Base-by-base conservation (phyloP, 2,329 filamentous ascomycete species). In the Aulographum hederae region DNA sequence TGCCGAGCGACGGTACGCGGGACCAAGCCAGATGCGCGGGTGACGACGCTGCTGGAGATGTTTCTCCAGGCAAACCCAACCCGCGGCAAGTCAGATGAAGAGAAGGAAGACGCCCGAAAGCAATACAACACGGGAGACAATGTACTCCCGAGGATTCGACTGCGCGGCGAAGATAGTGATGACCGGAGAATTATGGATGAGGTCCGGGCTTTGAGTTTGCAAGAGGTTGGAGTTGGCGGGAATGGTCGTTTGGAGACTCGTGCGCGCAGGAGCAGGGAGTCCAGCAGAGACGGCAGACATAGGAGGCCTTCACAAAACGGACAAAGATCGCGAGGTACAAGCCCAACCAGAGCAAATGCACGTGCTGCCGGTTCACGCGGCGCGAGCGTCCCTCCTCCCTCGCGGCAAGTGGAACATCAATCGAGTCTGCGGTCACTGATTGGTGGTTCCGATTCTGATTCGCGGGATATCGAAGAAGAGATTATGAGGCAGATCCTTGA, bases 1-100 rank as follows among this genome's bases (percentile, higher is more conserved):
- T 98, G 89, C 57, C 80, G 89, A 41, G 80, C 84, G 28, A 57
- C 66, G 10, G 86, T 98, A 37, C 75, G 85, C 39, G 80, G 78
- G 44, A 93, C 86, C 27, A 73, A 75, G 48, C 82, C 82, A 46
- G 91, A 95, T 67, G 81, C 89, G 35, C 84, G 78, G 16, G 78
- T 94, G 32, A 85, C 76, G 6, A 92, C 84, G 2, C 61, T 95
- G 28, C 60, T 98, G 37, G 86, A 95, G 34, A 86, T 93, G 68
- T 84, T 80, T 43, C 57, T 94, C 21, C 64, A 72, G 17, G 73
- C 78, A 28, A 81, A 92, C 46, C 86, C 89, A 2, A 69, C 71
- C 13, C 77, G 78, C 42, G 73, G 61, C 17, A 79, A 75, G 46
- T 63, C 70, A 0, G 63, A 66, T 0, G 63, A 67, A 5, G 89